Conservation (phyloP, 495 filamentous ascomycete genomes). For the Hyaloscypha hepaticicola region DNA sequence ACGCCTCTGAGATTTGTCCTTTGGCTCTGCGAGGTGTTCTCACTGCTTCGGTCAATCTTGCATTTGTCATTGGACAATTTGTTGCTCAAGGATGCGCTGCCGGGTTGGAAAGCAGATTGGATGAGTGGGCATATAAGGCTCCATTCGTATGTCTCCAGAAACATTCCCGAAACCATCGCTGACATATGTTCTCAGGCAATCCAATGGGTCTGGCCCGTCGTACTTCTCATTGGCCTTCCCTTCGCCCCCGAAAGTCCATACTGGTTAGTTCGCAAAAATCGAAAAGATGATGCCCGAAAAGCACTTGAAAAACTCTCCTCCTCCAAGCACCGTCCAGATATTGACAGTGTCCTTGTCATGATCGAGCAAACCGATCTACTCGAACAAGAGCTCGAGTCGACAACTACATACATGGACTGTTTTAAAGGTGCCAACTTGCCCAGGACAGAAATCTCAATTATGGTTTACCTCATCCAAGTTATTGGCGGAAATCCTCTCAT, state of each 20-base stretch:
- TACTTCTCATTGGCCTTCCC: constrained; percentile 39
- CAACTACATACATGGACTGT: constrained; percentile 64
- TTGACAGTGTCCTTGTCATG: constrained; percentile 47
- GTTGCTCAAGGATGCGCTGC: constrained; percentile 62
- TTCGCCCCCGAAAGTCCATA: constrained; percentile 51
- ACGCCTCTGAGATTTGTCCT: constrained; percentile 36
- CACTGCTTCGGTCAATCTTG: constrained; percentile 49
- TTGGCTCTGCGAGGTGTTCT: constrained; percentile 25
- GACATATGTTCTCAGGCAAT: constrained; percentile 39
- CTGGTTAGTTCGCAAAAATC: constrained; percentile 72
- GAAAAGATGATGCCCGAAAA: constrained; percentile 63
- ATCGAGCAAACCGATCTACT: constrained; percentile 64
- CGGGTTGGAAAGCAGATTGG: constrained; percentile 29
- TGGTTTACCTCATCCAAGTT: constrained; percentile 71
- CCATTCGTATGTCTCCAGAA: constrained; percentile 44
- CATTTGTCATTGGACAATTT: constrained; percentile 67
- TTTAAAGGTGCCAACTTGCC: constrained; percentile 64
- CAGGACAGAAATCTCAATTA: constrained; percentile 67
- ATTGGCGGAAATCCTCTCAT: constrained; percentile 67
- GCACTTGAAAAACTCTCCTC: constrained; percentile 64
- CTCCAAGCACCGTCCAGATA: constrained; percentile 42
- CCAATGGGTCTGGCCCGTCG: constrained; percentile 44
- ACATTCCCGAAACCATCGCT: not conserved
- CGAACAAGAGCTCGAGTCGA: constrained; percentile 59
- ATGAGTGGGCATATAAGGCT: constrained; percentile 51